Conservation (phyloP, 108 stramenopile species). For the Pseudonitzschia multiseries region DNA sequence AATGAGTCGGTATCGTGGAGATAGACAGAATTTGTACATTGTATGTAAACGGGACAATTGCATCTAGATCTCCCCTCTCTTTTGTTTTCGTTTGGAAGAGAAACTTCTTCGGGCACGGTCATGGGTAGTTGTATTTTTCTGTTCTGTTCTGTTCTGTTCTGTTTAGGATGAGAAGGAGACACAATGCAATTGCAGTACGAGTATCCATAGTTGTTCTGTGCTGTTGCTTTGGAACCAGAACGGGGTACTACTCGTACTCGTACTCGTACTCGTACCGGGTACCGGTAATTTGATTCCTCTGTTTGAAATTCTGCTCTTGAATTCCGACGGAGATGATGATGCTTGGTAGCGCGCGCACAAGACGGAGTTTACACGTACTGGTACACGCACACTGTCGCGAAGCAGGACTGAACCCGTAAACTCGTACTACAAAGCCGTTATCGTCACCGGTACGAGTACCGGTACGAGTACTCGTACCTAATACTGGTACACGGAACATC, state of each 20-base stretch:
- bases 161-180: not conserved
- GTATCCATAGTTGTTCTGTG: not conserved
- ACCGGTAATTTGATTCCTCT: not conserved
- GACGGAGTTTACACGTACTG: not conserved
- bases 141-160: not conserved
- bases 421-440: no score
- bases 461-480: not conserved
- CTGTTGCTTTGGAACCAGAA: not conserved
- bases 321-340: not conserved
- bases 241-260: not conserved
- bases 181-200: not conserved
- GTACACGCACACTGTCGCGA: not conserved
- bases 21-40: not conserved
- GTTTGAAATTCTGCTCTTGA: not conserved
- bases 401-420: not conserved
- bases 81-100: not conserved
- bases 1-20: not conserved
- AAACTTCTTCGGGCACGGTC: not conserved
- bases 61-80: not conserved
- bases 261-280: no score
- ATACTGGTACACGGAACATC: no score
- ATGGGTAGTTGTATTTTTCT: not conserved
- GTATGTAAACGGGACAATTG: not conserved
- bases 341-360: not conserved
- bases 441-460: no score